Percentiles rank a stretch among this genome's conserved stretches.
phyloP scores from a whole-genome alignment of 768 basidiomycete genomes.

The Leucocoprinus sp. region DNA sequence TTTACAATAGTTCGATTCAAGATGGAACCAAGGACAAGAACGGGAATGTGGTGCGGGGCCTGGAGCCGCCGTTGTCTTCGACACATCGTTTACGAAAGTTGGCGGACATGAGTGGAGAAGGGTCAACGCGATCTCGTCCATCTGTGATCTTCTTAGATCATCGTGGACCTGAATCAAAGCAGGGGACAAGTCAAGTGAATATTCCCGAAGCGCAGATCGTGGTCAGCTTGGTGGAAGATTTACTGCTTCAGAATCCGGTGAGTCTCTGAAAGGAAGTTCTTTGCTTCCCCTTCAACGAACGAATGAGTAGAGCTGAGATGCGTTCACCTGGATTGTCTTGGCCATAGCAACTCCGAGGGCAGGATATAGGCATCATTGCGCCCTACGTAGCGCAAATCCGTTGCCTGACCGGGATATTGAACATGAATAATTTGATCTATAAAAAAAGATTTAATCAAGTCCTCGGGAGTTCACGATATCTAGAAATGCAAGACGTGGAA shows the following conservation, averaged over 20 bases:
- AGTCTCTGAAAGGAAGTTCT: conserved; percentile 18
- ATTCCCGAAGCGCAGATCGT: conserved; percentile 71
- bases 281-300: not conserved
- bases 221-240: conserved; percentile 73
- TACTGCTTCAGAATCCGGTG: conserved; percentile 68
- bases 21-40: conserved; percentile 65
- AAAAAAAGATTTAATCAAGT: conserved; percentile 44
- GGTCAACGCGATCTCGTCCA: conserved; percentile 24
- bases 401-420: conserved; percentile 60
- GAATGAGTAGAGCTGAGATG: not conserved
- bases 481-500: conserved; percentile 64
- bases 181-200: conserved; percentile 72
- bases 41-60: conserved; percentile 38
- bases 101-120: conserved; percentile 18
- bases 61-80: conserved; percentile 54
- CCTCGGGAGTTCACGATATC: conserved; percentile 58
- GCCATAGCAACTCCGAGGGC: conserved; percentile 50
- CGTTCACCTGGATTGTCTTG: conserved; percentile 1
- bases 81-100: conserved; percentile 29
- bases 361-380: conserved; percentile 86
- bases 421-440: conserved; percentile 39
- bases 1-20: conserved; percentile 62
- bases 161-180: conserved; percentile 52
- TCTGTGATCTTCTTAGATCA: conserved; percentile 83
- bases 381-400: conserved; percentile 87